These are phyloP conservation scores for Fusarium tricinctum DNA, from an alignment of 2,329 filamentous ascomycete genomes.

Conservation along the genomic window DNA sequence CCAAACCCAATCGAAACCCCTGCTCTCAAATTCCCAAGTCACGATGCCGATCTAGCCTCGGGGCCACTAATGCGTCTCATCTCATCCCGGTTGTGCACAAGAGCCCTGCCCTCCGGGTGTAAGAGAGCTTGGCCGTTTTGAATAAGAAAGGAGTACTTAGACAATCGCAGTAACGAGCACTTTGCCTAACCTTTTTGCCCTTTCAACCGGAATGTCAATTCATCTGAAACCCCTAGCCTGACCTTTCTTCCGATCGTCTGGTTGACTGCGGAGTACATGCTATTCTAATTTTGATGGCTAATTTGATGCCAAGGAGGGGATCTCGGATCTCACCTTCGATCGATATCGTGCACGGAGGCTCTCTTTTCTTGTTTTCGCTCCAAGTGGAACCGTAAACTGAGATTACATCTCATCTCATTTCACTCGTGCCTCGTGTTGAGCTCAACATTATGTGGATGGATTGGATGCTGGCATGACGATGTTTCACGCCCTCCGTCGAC, in stretches of 20 bases:
- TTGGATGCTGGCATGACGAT: conserved; percentile 43
- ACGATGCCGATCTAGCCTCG: conserved; percentile 25
- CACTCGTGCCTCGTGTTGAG: conserved; percentile 26
- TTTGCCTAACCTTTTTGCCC: too few species aligned
- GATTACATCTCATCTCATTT: conserved; percentile 25
- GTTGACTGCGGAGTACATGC: conserved; percentile 9
- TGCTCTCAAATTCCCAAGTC: conserved; percentile 20
- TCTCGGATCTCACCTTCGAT: conserved; percentile 32
- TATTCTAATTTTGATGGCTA: conserved; percentile 12
- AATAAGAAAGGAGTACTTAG: too few species aligned
- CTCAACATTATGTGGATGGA: conserved; percentile 31
- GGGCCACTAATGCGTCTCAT: conserved; percentile 50
- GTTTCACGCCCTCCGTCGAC: conserved; percentile 23
- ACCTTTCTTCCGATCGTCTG: conserved; percentile 19
- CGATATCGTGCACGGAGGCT: conserved; percentile 35
- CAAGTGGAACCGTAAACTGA: conserved; percentile 21
- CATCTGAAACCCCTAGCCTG: too few species aligned
- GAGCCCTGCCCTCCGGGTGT: conserved; percentile 2
- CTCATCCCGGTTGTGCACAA: conserved; percentile 42
- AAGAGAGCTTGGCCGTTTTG: too few species aligned
- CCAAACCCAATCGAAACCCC: conserved; percentile 20
- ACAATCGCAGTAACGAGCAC: too few species aligned
- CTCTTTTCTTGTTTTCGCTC: conserved; percentile 12
- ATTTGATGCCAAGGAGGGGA: conserved; percentile 9
- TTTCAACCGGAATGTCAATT: too few species aligned